Base-by-base conservation (phyloP, 768 basidiomycete species). In the Phallus indusiatus region DNA sequence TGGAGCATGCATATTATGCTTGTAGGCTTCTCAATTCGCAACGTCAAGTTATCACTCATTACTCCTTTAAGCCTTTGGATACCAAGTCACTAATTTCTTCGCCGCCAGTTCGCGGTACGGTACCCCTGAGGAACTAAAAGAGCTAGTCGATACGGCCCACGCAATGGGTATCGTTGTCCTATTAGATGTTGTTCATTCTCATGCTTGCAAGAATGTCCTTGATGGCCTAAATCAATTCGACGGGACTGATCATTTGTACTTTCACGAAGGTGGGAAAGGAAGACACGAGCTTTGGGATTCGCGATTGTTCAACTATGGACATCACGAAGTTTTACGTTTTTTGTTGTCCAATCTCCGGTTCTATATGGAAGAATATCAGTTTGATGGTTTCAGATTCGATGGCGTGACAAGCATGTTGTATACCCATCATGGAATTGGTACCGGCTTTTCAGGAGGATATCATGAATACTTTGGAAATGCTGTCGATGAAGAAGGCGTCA, bases 371-470 rank as follows among this genome's bases (percentile, higher is more conserved):
- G 89, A 91, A 68, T 99, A 89, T 73, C 81, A 81, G 65, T 97
- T 99, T 70, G 96, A 98, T 66, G 96, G 96, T 11, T 99, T 97
- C 82, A 78, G 96, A 47, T 99, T 99, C 69, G 96, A 99, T 64
- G 96, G 96, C 24, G 96, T 99, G 52, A 99, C 96, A 3, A 94
- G 92, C 68, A 98, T 98, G 95, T 94, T 99, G 92, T 99, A 97
- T 74, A 75, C 82, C 54, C 96, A 99, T 68, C 96, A 98, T 71
- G 96, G 96, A 10, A 98, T 98, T 65, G 95, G 95, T 16, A 82
- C 94, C 8, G 96, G 95, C 17, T 99, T 99, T 75, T 95, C 93
- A 47, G 94, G 95, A 24, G 94, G 91, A 12, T 99, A 99, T 72
- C 90, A 96, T 68, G 96, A 99, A 72, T 99, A 99, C 73, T 99